phyloP scores from a whole-genome alignment of 2,329 filamentous ascomycete genomes.

The Graphiopsis chlorocephala region DNA sequence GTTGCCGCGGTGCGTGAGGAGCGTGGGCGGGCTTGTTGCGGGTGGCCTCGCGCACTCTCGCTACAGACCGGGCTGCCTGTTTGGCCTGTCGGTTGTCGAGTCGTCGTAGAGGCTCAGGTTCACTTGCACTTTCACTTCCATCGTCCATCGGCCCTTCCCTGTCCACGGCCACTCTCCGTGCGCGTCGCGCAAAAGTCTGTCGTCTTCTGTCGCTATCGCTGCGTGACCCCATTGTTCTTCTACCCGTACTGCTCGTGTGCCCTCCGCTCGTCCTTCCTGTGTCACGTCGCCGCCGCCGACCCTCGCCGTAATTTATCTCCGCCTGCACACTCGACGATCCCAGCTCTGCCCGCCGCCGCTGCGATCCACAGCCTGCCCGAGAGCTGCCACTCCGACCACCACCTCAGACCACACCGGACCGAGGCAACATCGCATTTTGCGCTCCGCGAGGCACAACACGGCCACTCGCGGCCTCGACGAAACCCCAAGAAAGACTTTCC shows the following conservation, averaged over 20 bases:
- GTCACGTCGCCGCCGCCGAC: not conserved
- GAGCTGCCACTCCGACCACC: not conserved
- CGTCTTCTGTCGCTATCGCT: conserved; percentile 9
- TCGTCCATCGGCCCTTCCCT: conserved; percentile 13
- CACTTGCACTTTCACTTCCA: conserved; percentile 13
- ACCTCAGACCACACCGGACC: not conserved
- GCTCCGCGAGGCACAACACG: not conserved
- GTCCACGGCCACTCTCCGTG: not conserved
- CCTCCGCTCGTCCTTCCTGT: not conserved
- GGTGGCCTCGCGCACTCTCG: not conserved
- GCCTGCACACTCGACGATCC: not conserved
- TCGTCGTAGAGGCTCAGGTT: not conserved
- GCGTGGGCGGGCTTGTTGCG: not conserved
- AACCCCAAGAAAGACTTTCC: not conserved
- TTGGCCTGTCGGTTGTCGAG: not conserved
- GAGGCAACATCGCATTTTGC: not conserved
- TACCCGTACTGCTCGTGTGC: conserved; percentile 6
- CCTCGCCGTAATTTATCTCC: not conserved
- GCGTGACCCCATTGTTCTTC: not conserved
- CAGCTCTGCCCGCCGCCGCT: not conserved
- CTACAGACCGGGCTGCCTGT: conserved; percentile 1
- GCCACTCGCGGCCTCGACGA: conserved; percentile 16
- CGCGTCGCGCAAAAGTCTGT: not conserved
- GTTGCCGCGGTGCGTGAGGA: not conserved
- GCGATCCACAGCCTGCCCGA: not conserved